A percentile compares a stretch with the other conserved stretches of the same genome.
These are phyloP conservation scores for Teunomyces lycoperdinae DNA, from an alignment of 805 yeast species.

Conservation along the genomic window DNA sequence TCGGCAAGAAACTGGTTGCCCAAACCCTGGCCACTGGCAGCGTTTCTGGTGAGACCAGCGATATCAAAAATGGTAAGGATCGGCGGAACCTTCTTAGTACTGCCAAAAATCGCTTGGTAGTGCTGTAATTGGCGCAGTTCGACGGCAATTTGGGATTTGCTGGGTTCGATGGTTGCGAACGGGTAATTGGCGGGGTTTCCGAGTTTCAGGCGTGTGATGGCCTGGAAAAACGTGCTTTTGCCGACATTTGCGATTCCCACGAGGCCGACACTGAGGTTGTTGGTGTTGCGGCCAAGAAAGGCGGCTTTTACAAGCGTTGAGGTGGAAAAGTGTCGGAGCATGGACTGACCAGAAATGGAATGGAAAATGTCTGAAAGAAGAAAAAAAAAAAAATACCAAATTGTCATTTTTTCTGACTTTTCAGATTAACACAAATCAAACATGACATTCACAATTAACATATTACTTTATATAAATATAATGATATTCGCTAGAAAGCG, in stretches of 20 bases:
- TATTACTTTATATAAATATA: not conserved
- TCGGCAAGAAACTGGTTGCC: slow-evolving; percentile 73
- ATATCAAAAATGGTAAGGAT: slow-evolving; percentile 60
- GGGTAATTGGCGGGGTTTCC: slow-evolving; percentile 59
- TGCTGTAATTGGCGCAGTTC: slow-evolving; percentile 40
- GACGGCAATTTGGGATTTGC: slow-evolving; percentile 37
- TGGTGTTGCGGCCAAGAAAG: slow-evolving; percentile 33
- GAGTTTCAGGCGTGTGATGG: slow-evolving; percentile 57
- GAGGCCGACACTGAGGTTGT: slow-evolving; percentile 38
- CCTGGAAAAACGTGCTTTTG: slow-evolving; percentile 45
- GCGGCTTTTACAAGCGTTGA: not conserved
- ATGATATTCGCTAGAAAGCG: slow-evolving; percentile 8
- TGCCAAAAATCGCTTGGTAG: slow-evolving; percentile 46
- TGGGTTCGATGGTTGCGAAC: slow-evolving; percentile 75
- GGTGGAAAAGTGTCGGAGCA: not conserved
- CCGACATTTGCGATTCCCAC: slow-evolving; percentile 64
- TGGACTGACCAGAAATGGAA: not conserved
- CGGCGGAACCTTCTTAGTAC: slow-evolving; percentile 53
- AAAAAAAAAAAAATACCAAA: not conserved
- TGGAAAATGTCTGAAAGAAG: not conserved
- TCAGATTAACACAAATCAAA: too few relatives aligned
- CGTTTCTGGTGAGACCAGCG: slow-evolving; percentile 59
- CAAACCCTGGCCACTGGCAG: slow-evolving; percentile 60
- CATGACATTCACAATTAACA: too few relatives aligned
- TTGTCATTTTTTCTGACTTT: too few relatives aligned